Percentiles rank a stretch among this genome's conserved stretches.
Evolutionary conservation across 2,329 filamentous ascomycete species (phyloP).

Genomic region (Aspergillus hiratsukae): DNA sequence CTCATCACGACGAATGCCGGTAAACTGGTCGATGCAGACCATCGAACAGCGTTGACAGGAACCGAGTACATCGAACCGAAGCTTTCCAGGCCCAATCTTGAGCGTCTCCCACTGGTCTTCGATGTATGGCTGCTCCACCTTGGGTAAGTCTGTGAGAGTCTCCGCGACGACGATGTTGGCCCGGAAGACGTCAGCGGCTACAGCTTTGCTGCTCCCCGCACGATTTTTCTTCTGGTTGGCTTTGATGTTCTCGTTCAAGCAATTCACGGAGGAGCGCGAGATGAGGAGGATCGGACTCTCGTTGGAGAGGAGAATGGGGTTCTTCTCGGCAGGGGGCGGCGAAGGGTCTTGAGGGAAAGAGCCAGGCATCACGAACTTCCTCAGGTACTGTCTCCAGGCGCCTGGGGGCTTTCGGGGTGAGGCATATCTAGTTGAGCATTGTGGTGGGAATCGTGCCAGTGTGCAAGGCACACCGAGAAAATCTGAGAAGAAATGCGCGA

Average conservation of each 20-base stretch:
- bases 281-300: constrained; percentile 90
- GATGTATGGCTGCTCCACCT: constrained; percentile 58
- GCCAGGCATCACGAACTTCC: constrained; percentile 44
- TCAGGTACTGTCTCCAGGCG: constrained; percentile 17
- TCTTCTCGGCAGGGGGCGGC: constrained; percentile 49
- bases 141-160: constrained; percentile 39
- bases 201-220: constrained; percentile 42
- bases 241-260: constrained; percentile 69
- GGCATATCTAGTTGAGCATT: constrained; percentile 62
- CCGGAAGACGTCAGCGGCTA: constrained; percentile 72
- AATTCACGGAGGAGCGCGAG: constrained; percentile 71
- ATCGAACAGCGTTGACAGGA: constrained; percentile 89
- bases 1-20: constrained; percentile 71
- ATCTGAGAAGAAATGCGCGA: constrained; percentile 73
- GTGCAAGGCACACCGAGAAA: constrained; percentile 74
- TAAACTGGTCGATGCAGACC: constrained; percentile 89
- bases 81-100: constrained; percentile 52
- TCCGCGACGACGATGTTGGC: constrained; percentile 77
- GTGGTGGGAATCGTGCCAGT: constrained; percentile 76
- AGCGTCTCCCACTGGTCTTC: constrained; percentile 76
- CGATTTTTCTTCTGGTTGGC: constrained; percentile 49
- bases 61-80: constrained; percentile 61
- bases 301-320: constrained; percentile 74
- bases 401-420: constrained; percentile 62
- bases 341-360: constrained; percentile 47